Conservation (phyloP, 371 early-diverging fungal genomes). For the Haplosporangium sp. region DNA sequence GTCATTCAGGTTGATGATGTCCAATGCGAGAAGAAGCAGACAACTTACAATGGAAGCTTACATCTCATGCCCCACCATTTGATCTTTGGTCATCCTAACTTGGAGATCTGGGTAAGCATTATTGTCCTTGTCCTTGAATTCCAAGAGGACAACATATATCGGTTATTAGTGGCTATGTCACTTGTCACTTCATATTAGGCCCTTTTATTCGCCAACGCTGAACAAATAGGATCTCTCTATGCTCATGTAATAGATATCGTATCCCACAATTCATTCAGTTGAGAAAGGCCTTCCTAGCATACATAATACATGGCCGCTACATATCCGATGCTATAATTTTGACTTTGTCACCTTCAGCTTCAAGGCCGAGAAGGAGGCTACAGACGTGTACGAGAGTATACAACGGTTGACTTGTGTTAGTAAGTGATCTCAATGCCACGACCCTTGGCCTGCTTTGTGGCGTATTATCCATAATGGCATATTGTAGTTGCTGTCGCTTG, state of each 20-base stretch:
- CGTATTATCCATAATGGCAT: background rate
- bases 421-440: constrained; percentile 33
- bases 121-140: background rate
- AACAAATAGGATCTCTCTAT: background rate
- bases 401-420: constrained; percentile 77
- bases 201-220: background rate
- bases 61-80: constrained; percentile 86
- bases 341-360: constrained; percentile 77
- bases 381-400: constrained; percentile 83
- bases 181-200: background rate
- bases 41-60: constrained; percentile 72
- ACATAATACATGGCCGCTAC: constrained; percentile 65
- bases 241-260: constrained; percentile 71
- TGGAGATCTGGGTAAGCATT: constrained; percentile 78
- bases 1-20: constrained; percentile 70
- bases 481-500: background rate
- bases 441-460: background rate
- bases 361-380: constrained; percentile 75
- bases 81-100: constrained; percentile 73
- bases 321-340: constrained; percentile 87
- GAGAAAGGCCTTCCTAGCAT: constrained; percentile 70
- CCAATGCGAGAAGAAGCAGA: constrained; percentile 68
- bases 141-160: background rate
- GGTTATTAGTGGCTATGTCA: background rate
- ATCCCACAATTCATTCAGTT: constrained; percentile 87